Evolutionary conservation across 2,329 filamentous ascomycete species (phyloP), one percentile per base, ranked within the genome.

Genomic region (Ascochyta clinopodiicola): DNA sequence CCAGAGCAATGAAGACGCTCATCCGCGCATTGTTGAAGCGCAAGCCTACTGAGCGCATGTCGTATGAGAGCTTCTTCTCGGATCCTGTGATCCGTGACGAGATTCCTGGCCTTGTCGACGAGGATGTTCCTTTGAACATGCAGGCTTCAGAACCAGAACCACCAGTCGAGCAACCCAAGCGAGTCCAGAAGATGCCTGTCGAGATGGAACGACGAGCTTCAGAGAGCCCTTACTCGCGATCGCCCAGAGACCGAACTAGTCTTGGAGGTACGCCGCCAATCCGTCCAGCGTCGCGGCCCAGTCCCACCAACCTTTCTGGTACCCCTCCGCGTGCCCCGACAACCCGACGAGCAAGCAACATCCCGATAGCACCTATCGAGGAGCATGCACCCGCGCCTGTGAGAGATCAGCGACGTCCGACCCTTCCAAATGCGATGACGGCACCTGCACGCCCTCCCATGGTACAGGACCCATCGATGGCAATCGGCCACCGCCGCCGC

Each of bases 31-130:
- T 99, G 15, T 79, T 99, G 60, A 97, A 94, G 79, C 87, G 91
- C 55, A 94, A 88, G 56, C 92, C 95, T 0, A 86, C 91, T 5
- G 91, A 96, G 74, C 85, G 95, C 54, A 84, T 96, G 73, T 90
- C 86, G 51, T 98, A 97, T 66, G 87, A 91, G 46, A 86, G 89
- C 60, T 95, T 97, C 73, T 98, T 98, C 76, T 80, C 79, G 15
- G 88, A 94, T 69, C 77, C 83, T 27, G 87, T 95, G 27, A 85
- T 96, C 47, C 85, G 84, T 12, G 84, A 83, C 19, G 84, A 88
- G 3, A 97, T 97, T 66, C 92, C 92, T 0, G 90, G 89, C 6
- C 79, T 96, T 27, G 87, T 92, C 6, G 89, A 88, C 37, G 91
- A 96, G 68, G 92, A 96, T 70, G 61, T 87, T 21, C 84, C 73